Evolutionary conservation across 225 moss, liverwort and hornwort genomes (phyloP), one percentile per base, ranked within the genome.

Genomic region (Neckera pumila): DNA sequence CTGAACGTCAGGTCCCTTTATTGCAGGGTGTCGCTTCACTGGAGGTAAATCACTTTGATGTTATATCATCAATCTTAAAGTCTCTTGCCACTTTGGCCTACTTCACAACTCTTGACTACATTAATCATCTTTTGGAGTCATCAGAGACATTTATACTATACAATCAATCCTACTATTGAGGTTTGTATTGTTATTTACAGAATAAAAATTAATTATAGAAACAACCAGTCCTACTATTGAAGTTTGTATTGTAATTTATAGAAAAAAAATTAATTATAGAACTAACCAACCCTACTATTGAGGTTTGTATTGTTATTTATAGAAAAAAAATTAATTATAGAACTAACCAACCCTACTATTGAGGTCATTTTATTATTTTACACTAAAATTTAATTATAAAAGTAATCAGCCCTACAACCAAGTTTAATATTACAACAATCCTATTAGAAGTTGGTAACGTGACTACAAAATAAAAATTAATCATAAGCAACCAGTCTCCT

Each of bases 1-100:
- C 5, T 5, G 54, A 90, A 90, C 92, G 92, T 88, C 86, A 86
- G 27, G 86, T 79, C 86, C 53, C 17, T 90, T 88, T 86, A 86
- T 79, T 85, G 42, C 2, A 66, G 6, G 77, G 83, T 72, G 90
- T 72, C 89, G 85, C 79, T 89, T 89, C 89, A 7, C 9, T 4
- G 5, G 3, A 71, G 36, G 26, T 82, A 11, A 88, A 85, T 87
- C 8, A 28, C 18, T 91, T 87, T 69, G 56, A 82, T 85, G 36
- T 38, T 66, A 42, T 63, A 53, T 16, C 10, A 57, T 7, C 9
- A 51, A 63, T 31, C 26, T 63, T 43, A 26, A 63, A 82, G 82
- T 28, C 57, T 64, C 33, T 70, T 70, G 7, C 30, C 3, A 12
- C 15, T 61, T 71, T 54, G n/a, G 5, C 26, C 26, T 7, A 42